phyloP scores from a whole-genome alignment of 1,284 basidiomycete genomes.

The Papiliotrema terrestris region DNA sequence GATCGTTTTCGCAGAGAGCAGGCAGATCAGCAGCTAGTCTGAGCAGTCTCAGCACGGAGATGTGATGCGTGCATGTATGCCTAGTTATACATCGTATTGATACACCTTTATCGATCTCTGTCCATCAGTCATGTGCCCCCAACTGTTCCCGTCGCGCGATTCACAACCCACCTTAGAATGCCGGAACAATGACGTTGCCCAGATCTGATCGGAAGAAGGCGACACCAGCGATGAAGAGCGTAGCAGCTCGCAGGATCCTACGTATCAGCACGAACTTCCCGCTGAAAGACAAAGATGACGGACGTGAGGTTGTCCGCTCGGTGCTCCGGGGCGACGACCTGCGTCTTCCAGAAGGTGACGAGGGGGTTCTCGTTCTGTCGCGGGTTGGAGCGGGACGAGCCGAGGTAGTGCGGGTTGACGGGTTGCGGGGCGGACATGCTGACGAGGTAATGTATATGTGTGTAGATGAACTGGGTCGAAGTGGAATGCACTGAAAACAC shows the following conservation, averaged over 20 bases:
- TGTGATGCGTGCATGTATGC: slow-evolving; percentile 5
- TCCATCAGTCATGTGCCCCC: background rate
- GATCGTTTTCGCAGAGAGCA: too few species aligned
- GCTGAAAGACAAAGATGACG: slow-evolving; percentile 2
- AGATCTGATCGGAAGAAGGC: slow-evolving; percentile 28
- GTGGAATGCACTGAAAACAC: background rate
- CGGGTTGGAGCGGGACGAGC: slow-evolving; percentile 13
- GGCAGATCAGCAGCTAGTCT: too few species aligned
- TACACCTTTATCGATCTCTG: background rate
- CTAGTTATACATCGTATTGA: slow-evolving; percentile 4
- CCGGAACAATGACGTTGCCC: slow-evolving; percentile 27
- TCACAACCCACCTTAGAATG: slow-evolving; percentile 17
- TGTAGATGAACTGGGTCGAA: background rate
- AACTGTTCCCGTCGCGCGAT: background rate
- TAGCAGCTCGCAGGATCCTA: slow-evolving; percentile 29
- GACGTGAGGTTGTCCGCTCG: slow-evolving; percentile 30
- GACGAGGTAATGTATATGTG: background rate
- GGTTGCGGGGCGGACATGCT: slow-evolving; percentile 27
- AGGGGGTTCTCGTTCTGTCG: slow-evolving; percentile 15
- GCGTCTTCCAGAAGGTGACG: slow-evolving; percentile 12
- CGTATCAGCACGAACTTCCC: background rate
- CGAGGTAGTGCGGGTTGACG: slow-evolving; percentile 29
- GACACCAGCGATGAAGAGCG: slow-evolving; percentile 31
- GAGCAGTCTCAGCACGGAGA: background rate
- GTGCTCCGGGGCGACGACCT: slow-evolving; percentile 27